Conservation (phyloP, 2,329 filamentous ascomycete species). For the Microdochium trichocladiopsis region DNA sequence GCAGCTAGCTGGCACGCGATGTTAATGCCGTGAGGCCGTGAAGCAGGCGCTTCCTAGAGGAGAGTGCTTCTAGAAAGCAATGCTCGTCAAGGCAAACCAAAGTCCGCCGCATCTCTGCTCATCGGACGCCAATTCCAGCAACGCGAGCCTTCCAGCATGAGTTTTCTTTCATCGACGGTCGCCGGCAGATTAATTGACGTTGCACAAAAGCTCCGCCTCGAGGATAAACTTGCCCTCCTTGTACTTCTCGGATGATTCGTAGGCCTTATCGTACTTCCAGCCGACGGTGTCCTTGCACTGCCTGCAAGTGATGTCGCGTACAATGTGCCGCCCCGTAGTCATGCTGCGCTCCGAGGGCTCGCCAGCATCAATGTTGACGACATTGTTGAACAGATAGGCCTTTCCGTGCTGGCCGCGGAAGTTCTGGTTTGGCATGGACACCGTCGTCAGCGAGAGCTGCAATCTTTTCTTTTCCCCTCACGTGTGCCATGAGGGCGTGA, state of each 20-base stretch:
- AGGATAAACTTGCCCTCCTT: conserved; percentile 98
- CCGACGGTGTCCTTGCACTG: conserved; percentile 91
- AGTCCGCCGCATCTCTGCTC: no score
- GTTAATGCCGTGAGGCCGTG: no score
- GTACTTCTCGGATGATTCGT: conserved; percentile 87
- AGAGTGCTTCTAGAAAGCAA: no score
- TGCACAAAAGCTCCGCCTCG: conserved; percentile 82
- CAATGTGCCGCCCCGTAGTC: conserved; percentile 92
- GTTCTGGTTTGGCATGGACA: conserved; percentile 51
- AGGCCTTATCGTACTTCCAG: conserved; percentile 99
- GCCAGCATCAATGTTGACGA: conserved; percentile 82
- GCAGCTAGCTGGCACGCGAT: no score
- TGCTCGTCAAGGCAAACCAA: no score
- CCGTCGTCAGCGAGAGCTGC: background rate
- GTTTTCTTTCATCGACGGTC: no score
- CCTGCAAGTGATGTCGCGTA: conserved; percentile 85
- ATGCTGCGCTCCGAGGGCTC: conserved; percentile 93
- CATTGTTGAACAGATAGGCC: conserved; percentile 89
- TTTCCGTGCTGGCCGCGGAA: conserved; percentile 98
- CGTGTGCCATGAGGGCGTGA: background rate
- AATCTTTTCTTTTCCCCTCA: no score
- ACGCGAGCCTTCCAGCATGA: no score
- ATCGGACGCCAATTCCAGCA: no score
- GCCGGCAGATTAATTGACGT: conserved; percentile 46
- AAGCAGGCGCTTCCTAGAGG: no score